phyloP scores from a whole-genome alignment of 176 grass and related monocot genomes.

The Zoysia pacifica region DNA sequence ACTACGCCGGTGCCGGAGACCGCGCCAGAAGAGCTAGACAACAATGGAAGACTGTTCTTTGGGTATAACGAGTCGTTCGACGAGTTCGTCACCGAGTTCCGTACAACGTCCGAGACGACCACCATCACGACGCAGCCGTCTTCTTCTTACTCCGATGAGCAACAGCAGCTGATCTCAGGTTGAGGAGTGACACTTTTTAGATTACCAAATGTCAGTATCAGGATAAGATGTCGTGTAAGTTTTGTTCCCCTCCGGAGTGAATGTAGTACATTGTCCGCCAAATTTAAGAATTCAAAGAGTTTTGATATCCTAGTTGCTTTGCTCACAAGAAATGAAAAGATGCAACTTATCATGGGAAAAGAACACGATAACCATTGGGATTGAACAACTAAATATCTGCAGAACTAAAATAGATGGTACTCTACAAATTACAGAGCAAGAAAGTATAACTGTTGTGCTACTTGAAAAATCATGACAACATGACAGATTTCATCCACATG shows the following conservation, averaged over 20 bases:
- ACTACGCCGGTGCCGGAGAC: slow-evolving; percentile 35
- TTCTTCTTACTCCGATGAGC: slow-evolving; percentile 17
- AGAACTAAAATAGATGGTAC: not conserved
- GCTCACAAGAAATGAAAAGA: no score
- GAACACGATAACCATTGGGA: not conserved
- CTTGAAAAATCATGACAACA: slow-evolving; percentile 5
- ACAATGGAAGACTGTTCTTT: slow-evolving; percentile 8
- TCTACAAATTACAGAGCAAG: slow-evolving; percentile 3
- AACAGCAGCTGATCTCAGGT: slow-evolving; percentile 3
- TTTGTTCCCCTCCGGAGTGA: not conserved
- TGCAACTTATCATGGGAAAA: no score
- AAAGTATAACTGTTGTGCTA: not conserved
- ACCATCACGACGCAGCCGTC: slow-evolving; percentile 5
- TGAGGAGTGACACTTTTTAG: not conserved
- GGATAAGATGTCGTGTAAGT: not conserved
- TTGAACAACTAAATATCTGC: not conserved
- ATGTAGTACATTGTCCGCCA: not conserved
- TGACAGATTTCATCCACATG: not conserved
- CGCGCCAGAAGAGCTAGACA: slow-evolving; percentile 17
- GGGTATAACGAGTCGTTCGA: slow-evolving; percentile 52
- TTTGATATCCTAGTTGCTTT: no score
- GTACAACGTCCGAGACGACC: slow-evolving; percentile 34
- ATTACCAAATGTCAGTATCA: not conserved
- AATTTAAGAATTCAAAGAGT: no score
- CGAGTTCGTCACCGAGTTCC: slow-evolving; percentile 44